Evolutionary conservation across 352 stramenopile genomes (phyloP), one percentile per base, ranked within the genome.

Genomic region (Globisporangium viniferum): DNA sequence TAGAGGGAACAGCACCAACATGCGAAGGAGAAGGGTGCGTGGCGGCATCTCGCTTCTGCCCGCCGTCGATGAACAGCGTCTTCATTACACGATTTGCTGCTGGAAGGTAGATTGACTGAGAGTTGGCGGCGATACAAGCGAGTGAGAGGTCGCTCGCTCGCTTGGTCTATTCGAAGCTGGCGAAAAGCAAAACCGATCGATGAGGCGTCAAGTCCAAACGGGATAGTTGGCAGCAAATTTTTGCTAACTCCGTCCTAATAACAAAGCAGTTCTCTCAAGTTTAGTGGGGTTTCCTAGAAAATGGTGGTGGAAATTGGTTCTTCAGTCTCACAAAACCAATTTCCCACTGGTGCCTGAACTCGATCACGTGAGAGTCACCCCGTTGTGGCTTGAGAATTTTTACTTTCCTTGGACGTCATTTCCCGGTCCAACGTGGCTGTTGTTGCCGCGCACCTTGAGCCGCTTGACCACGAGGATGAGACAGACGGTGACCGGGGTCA

Each of bases 381-480:
- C 14, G 12, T 5, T 41, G 36, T 20, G 14, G 2, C 5, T 20
- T 46, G 39, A 41, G 36, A 15, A 15, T 41, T 3, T 20, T 71
- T 73, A 89, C 70, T 89, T 86, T 41, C 0, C 36, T 41, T 41
- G 67, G 86, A 89, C 57, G 87, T 87, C 70, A 87, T 77, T 59
- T 84, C 74, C 27, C 74, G 73, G 62, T 85, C 77, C 73, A 84
- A 89, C 79, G 72, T 79, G 69, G 33, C 46, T 60, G 39, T 77
- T 75, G 49, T 81, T 85, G 64, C 76, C 71, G 31, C 73, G 76
- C 33, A 75, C 79, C 69, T 84, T 84, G 53, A 90, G 77, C 1
- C 78, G 76, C 73, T 89, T 89, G 63, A 77, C 62, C 3, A 73
- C 77, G 62, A 92, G 86, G 71, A 92, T 87, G 64, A 92, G 79